Percentiles rank a stretch among this genome's conserved stretches.
phyloP scores from a whole-genome alignment of 257 asterid species.

The Oldenlandia corymbosa region DNA sequence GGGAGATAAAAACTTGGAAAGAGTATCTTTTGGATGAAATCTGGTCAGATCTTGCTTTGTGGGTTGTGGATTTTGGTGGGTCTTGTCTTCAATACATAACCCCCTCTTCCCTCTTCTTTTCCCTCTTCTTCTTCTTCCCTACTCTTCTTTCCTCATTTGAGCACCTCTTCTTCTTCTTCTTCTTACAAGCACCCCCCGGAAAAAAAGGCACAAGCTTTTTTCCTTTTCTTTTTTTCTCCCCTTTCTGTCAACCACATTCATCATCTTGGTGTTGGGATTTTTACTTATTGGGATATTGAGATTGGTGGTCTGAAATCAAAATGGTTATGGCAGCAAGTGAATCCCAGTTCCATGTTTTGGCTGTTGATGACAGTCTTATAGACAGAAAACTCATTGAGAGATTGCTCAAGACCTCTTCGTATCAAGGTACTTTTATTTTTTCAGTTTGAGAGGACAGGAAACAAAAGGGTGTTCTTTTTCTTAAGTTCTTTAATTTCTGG shows the following conservation, averaged over 20 bases:
- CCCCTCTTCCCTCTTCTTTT: background rate
- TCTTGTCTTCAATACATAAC: slow-evolving; percentile 34
- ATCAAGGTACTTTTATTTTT: slow-evolving; percentile 27
- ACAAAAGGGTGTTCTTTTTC: background rate
- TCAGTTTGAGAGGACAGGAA: background rate
- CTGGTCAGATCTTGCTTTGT: slow-evolving; percentile 89
- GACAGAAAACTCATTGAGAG: slow-evolving; percentile 47
- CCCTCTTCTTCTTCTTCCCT: slow-evolving; percentile 2
- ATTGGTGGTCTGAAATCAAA: background rate
- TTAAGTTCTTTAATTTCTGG: too few relatives aligned
- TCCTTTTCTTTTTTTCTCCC: slow-evolving; percentile 3
- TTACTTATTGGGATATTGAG: slow-evolving; percentile 1
- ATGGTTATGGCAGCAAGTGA: slow-evolving; percentile 39
- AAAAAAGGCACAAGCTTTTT: background rate
- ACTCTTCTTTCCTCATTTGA: background rate
- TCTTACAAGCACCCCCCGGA: background rate
- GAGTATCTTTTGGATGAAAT: slow-evolving; percentile 36
- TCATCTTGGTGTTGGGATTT: background rate
- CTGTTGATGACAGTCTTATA: slow-evolving; percentile 43
- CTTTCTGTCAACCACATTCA: background rate
- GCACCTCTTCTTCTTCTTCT: too few relatives aligned
- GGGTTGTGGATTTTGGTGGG: slow-evolving; percentile 67
- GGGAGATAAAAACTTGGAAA: slow-evolving; percentile 15
- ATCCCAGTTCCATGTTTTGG: slow-evolving; percentile 41
- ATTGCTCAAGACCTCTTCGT: slow-evolving; percentile 42